Evolutionary conservation across 1,139 yeast genomes (phyloP).

Genomic region (Yamadazyma kanchanaburiensis): DNA sequence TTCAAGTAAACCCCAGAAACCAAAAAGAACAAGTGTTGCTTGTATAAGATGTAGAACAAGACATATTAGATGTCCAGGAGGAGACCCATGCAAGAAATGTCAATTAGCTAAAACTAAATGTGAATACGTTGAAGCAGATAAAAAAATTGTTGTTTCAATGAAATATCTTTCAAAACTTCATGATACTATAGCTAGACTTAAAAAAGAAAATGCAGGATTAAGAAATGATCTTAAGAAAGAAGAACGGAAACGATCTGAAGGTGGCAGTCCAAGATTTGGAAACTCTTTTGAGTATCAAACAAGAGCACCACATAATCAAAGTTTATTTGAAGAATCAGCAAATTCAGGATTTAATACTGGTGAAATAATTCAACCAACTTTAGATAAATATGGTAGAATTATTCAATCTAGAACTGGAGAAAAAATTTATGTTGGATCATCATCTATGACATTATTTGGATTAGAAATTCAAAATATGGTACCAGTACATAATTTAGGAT

Average conservation of each 20-base stretch:
- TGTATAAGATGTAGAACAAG: constrained; percentile 74
- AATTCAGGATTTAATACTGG: constrained; percentile 13
- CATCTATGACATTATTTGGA: constrained; percentile 79
- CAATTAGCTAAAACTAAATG: constrained; percentile 56
- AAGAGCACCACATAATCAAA: constrained; percentile 13
- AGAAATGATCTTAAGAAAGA: constrained; percentile 43
- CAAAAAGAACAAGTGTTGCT: constrained; percentile 37
- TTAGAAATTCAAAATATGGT: constrained; percentile 68
- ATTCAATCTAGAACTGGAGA: constrained; percentile 75
- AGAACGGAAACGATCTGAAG: constrained; percentile 12
- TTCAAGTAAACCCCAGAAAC: constrained; percentile 11
- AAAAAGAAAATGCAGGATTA: constrained; percentile 53
- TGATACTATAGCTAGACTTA: constrained; percentile 55
- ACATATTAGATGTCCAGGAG: constrained; percentile 82
- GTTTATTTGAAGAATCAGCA: constrained; percentile 11
- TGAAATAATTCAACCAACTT: constrained; percentile 62
- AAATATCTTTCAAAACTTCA: constrained; percentile 68
- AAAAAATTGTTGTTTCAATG: constrained; percentile 74
- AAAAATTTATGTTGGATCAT: constrained; percentile 71
- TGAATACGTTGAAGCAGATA: constrained; percentile 75
- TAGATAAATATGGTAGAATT: constrained; percentile 66
- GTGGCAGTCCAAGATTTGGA: constrained; percentile 9
- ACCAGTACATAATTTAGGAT: constrained; percentile 19
- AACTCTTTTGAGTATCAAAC: constrained; percentile 13
- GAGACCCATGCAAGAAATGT: constrained; percentile 72